Base-by-base conservation (phyloP, 306 rosid genomes). In the Gastrolobium villosum region DNA sequence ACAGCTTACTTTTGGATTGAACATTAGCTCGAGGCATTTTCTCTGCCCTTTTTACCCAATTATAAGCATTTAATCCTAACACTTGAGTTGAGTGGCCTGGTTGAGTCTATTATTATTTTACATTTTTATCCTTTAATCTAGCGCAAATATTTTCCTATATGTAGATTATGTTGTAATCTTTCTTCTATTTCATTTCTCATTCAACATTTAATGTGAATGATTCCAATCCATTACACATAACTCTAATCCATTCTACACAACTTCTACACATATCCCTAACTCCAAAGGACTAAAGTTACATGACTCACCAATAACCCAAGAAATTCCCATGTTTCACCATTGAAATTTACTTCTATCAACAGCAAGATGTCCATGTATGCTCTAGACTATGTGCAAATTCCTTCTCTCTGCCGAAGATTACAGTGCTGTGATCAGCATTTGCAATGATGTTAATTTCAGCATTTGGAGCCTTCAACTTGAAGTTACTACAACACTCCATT, bases 401-500 rank as follows among this genome's bases (percentile, higher is more conserved):
- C 53, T 83, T 87, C 77, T 87, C 87, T 74, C 97, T 86, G n/a
- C 90, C 89, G 28, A 89, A 50, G 6, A 93, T 20, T 11, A 90
- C 87, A 81, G 88, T 80, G 2, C 72, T 13, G 14, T 94, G 98
- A 62, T 84, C 81, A 44, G 85, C 89, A 88, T 80, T 89, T 63
- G 70, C 79, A 57, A 94, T 67, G 45, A 89, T 72, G 84, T 79
- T 57, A 36, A 92, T 28, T 77, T 83, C 86, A 75, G 87, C 88
- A 34, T 86, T 52, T 15, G 91, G 91, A 82, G 83, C 87, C 83
- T 75, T 78, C 74, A 57, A 56, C 84, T 86, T 87, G 62, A 92
- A 71, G 68, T 78, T 87, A 10, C 63, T 45, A 60, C 76, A 76
- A 82, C 94, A 90, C 69, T 90, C 90, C 46, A 66, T 5, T 0